These are phyloP conservation scores for Phaeosphaeria sp. DNA, from an alignment of 2,329 filamentous ascomycete genomes.

Conservation along the genomic window DNA sequence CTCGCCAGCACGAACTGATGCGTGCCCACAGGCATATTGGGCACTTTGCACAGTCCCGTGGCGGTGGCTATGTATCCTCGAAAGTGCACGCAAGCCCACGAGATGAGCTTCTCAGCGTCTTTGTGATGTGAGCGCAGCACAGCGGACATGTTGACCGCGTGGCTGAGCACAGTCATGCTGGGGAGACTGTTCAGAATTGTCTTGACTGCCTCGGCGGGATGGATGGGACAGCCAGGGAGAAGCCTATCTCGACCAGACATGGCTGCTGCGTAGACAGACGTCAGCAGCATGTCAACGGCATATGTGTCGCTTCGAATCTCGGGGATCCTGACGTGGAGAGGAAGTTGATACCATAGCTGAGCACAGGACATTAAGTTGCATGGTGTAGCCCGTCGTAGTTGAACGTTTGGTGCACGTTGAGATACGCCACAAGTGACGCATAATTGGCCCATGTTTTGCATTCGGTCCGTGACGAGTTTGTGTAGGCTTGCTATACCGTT, in stretches of 20 bases:
- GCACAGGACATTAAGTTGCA: conserved; percentile 27
- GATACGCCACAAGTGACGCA: conserved; percentile 35
- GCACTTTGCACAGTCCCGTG: conserved; percentile 31
- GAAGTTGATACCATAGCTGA: conserved; percentile 29
- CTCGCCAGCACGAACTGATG: conserved; percentile 45
- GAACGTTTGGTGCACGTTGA: conserved; percentile 8
- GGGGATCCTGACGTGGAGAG: conserved; percentile 37
- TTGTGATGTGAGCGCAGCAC: conserved; percentile 20
- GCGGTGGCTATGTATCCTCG: conserved; percentile 39
- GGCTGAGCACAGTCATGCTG: conserved; percentile 23
- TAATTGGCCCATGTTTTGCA: conserved; percentile 15
- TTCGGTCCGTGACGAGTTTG: conserved; percentile 9
- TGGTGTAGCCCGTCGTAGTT: conserved; percentile 31
- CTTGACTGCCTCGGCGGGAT: conserved; percentile 11
- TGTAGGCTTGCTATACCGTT: conserved; percentile 24
- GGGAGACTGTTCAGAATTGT: conserved; percentile 36
- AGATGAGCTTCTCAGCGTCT: conserved; percentile 33
- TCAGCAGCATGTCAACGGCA: conserved; percentile 38
- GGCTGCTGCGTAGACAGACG: conserved; percentile 35
- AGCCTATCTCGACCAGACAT: conserved; percentile 25
- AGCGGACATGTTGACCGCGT: conserved; percentile 19
- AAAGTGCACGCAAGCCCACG: conserved; percentile 38
- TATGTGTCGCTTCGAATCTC: conserved; percentile 39
- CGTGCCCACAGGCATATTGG: conserved; percentile 31
- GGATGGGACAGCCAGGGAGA: conserved; percentile 36